These are phyloP conservation scores for Hypoxylon fuscum DNA, from an alignment of 495 filamentous ascomycete species.

Conservation along the genomic window DNA sequence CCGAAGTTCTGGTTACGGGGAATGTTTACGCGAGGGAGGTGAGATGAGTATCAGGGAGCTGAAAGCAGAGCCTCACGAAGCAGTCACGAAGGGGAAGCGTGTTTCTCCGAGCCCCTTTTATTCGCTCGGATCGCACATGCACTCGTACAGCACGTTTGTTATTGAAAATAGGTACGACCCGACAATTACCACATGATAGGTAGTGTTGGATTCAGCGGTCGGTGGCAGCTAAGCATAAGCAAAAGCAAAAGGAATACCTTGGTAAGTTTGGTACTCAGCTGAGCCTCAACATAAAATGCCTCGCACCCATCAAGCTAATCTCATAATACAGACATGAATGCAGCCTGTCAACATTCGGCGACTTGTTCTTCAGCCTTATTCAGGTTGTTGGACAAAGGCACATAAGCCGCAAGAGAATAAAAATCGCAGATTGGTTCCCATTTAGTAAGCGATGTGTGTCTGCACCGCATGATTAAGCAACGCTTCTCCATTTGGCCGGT, in stretches of 20 bases:
- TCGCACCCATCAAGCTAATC: conserved; percentile 10
- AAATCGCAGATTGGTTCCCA: conserved; percentile 22
- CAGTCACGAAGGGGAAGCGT: too few relatives aligned
- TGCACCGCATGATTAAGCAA: conserved; percentile 26
- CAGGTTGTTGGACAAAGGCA: conserved; percentile 25
- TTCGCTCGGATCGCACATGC: too few relatives aligned
- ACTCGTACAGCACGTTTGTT: too few relatives aligned
- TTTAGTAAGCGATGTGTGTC: conserved; percentile 22
- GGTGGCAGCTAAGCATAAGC: not conserved
- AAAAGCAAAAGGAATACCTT: not conserved
- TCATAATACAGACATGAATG: conserved; percentile 8
- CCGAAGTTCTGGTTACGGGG: too few relatives aligned
- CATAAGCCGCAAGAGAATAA: conserved; percentile 32
- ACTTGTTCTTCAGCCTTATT: conserved; percentile 25
- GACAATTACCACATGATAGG: too few relatives aligned
- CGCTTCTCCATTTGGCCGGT: conserved; percentile 25
- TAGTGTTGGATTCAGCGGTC: too few relatives aligned
- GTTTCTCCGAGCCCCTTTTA: too few relatives aligned
- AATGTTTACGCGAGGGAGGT: too few relatives aligned
- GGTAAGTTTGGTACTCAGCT: conserved; percentile 4
- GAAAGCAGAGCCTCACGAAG: too few relatives aligned
- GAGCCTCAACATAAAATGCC: conserved; percentile 17
- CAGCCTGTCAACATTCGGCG: too few relatives aligned
- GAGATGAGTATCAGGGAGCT: too few relatives aligned
- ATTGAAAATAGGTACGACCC: too few relatives aligned